Conservation (phyloP, 495 filamentous ascomycete genomes). For the Thermothielavioides terrestris region DNA sequence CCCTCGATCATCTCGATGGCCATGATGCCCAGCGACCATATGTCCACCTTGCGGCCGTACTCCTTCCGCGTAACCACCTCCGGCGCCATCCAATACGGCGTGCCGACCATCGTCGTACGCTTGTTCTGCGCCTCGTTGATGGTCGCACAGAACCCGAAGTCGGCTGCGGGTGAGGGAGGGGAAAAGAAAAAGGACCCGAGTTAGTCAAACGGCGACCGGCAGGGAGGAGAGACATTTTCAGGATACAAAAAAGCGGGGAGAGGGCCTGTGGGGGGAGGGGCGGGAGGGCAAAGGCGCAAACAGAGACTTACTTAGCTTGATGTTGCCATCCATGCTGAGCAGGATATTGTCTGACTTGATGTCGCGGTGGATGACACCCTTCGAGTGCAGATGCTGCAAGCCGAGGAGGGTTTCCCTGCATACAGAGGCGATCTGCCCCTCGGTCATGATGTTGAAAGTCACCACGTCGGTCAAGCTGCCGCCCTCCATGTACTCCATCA, state of each 20-base stretch:
- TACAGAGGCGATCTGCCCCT: slow-evolving; percentile 92
- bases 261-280: no score
- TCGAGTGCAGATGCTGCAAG: slow-evolving; percentile 91
- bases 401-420: slow-evolving; percentile 90
- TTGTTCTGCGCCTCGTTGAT: slow-evolving; percentile 97
- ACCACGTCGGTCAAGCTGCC: slow-evolving; percentile 96
- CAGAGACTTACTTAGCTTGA: slow-evolving; percentile 86
- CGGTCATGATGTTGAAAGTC: slow-evolving; percentile 97
- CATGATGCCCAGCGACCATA: slow-evolving; percentile 98
- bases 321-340: slow-evolving; percentile 88
- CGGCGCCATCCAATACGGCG: slow-evolving; percentile 99
- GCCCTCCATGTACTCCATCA: slow-evolving; percentile 99
- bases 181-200: no score
- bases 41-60: slow-evolving; percentile 96
- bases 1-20: slow-evolving; percentile 99
- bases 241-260: not conserved
- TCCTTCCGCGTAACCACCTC: slow-evolving; percentile 96
- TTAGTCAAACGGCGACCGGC: not conserved
- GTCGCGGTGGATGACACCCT: slow-evolving; percentile 95
- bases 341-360: slow-evolving; percentile 99
- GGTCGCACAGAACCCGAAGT: slow-evolving; percentile 98
- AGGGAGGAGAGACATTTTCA: not conserved
- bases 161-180: slow-evolving; percentile 47
- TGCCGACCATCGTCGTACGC: slow-evolving; percentile 98
- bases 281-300: no score